phyloP scores from a whole-genome alignment of 768 basidiomycete genomes.

The Mycena latifolia region DNA sequence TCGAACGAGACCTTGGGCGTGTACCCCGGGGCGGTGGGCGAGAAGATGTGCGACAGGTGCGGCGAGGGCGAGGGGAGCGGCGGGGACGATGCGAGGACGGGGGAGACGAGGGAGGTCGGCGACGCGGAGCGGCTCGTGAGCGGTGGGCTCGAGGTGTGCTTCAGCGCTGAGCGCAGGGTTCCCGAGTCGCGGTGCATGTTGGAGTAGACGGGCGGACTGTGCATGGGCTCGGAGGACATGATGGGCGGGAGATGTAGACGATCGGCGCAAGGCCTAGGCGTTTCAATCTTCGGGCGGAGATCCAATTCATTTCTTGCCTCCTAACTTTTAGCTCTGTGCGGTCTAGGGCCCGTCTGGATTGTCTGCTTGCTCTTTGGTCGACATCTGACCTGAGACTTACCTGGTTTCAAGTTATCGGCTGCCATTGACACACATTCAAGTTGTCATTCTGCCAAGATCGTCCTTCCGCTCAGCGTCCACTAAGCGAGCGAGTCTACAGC shows the following conservation, averaged over 20 bases:
- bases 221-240: conserved; percentile 20
- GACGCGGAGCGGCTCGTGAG: conserved; percentile 40
- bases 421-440: too few relatives aligned
- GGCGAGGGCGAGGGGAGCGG: conserved; percentile 31
- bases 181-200: conserved; percentile 20
- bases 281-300: too few relatives aligned
- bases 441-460: too few relatives aligned
- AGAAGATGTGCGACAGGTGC: conserved; percentile 20
- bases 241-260: not conserved
- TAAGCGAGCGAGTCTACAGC: too few relatives aligned
- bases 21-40: conserved; percentile 47
- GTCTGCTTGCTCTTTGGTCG: too few relatives aligned
- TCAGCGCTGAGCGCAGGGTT: conserved; percentile 68
- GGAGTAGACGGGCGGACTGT: conserved; percentile 26
- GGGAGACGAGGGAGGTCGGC: conserved; percentile 33
- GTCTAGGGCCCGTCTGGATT: too few relatives aligned
- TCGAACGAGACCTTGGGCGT: conserved; percentile 88
- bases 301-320: too few relatives aligned
- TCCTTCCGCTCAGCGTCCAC: too few relatives aligned
- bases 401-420: too few relatives aligned
- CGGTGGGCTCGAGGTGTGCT: conserved; percentile 50
- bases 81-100: conserved; percentile 33
- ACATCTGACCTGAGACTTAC: too few relatives aligned
- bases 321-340: too few relatives aligned
- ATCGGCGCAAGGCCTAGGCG: too few relatives aligned